Evolutionary conservation across 441 rosid genomes (phyloP).

Genomic region (Bruguiera hainesii): DNA sequence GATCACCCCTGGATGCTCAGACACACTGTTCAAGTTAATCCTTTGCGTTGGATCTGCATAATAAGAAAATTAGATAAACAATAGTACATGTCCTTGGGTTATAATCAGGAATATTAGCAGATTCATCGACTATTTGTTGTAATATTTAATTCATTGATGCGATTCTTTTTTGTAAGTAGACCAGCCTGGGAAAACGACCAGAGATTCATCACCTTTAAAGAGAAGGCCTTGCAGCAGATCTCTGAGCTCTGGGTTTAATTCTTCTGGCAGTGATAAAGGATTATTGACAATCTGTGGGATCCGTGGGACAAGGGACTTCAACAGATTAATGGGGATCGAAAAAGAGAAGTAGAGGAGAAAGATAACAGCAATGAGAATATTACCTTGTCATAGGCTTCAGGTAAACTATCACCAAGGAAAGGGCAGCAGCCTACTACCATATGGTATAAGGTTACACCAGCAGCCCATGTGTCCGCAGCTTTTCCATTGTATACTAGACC

Average conservation of each 20-base stretch:
- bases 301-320: not conserved
- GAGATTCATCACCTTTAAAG: not conserved
- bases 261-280: not conserved
- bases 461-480: not conserved
- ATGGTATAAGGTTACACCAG: not conserved
- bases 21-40: not conserved
- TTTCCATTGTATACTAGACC: not conserved
- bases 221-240: not conserved
- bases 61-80: not conserved
- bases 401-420: constrained; percentile 1
- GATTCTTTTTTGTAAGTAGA: no score
- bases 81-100: not conserved
- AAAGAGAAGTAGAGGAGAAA: not conserved
- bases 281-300: not conserved
- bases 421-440: not conserved
- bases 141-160: no score
- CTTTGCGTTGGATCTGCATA: not conserved
- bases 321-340: not conserved
- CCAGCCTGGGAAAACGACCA: no score
- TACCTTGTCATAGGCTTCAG: not conserved
- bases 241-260: not conserved
- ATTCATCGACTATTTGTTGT: not conserved
- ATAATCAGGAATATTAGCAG: not conserved
- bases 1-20: constrained; percentile 2
- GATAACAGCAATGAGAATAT: not conserved